A percentile compares a stretch with the other conserved stretches of the same genome.
Evolutionary conservation across 78 protist species (phyloP).

Genomic region (Guillardia theta): DNA sequence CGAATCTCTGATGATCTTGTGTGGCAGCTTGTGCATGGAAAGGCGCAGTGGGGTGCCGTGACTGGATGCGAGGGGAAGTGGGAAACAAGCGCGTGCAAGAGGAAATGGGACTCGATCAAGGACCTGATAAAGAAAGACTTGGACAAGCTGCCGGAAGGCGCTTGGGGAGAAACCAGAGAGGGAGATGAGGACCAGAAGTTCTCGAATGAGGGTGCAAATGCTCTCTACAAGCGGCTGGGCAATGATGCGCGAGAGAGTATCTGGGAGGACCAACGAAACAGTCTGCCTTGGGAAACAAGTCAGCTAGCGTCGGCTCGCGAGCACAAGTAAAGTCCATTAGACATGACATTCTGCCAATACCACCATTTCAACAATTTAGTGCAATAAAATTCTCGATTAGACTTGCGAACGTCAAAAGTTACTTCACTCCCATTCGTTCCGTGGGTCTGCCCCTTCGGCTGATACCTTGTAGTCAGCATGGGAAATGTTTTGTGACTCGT

Average conservation of each 20-base stretch:
- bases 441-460: too few species aligned
- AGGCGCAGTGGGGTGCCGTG: slow-evolving; percentile 3
- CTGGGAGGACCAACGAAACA: neutral
- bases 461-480: too few species aligned
- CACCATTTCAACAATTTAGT: too few species aligned
- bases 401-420: too few species aligned
- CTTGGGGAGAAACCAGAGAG: neutral
- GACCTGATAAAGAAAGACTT: neutral
- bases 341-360: too few species aligned
- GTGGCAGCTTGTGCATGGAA: neutral
- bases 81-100: neutral
- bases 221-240: neutral
- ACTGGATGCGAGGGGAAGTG: neutral
- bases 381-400: too few species aligned
- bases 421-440: too few species aligned
- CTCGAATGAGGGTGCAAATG: neutral
- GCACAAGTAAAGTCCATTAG: too few species aligned
- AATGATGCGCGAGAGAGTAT: neutral
- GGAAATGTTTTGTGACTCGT: too few species aligned
- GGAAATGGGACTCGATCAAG: neutral
- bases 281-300: too few species aligned
- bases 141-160: neutral
- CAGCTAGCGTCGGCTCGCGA: too few species aligned
- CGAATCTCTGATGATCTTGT: neutral
- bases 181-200: neutral